phyloP scores from a whole-genome alignment of 139 green algal genomes.

The Tetraselmis striata region DNA sequence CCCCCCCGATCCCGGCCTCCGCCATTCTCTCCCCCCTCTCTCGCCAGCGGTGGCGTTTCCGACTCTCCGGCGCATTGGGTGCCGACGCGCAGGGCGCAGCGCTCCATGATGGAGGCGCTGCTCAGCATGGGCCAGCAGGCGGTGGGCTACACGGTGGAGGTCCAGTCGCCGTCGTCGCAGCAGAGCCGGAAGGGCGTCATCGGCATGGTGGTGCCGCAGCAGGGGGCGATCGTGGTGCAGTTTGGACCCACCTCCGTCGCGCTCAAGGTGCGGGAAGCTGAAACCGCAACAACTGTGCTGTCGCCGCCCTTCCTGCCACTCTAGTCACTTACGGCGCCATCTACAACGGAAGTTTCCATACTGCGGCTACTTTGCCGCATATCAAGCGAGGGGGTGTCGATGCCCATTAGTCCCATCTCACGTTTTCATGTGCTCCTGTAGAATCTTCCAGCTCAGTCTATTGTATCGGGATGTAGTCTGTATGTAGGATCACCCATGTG shows the following conservation, averaged over 20 bases:
- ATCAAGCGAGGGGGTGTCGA: no score
- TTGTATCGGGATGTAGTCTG: no score
- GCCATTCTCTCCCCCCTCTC: background rate
- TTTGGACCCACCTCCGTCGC: background rate
- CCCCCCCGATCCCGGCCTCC: background rate
- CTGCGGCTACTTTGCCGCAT: no score
- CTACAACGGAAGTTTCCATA: no score
- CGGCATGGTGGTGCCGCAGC: background rate
- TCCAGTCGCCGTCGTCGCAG: background rate
- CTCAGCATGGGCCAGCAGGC: background rate
- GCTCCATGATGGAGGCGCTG: background rate
- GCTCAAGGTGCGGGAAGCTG: no score
- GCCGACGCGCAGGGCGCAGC: background rate
- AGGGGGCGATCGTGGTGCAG: background rate
- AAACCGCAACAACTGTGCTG: no score
- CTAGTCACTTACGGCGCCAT: no score
- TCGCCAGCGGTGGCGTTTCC: background rate
- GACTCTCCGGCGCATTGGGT: background rate
- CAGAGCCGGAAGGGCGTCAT: background rate
- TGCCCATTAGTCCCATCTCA: no score
- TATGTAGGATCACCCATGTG: no score
- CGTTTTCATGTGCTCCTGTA: no score
- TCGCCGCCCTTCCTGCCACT: no score
- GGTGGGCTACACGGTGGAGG: background rate
- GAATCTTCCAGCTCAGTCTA: no score